A percentile compares a stretch with the other conserved stretches of the same genome.
These are phyloP conservation scores for Ashbya aceris DNA, from an alignment of 1,139 yeast species.

Conservation along the genomic window DNA sequence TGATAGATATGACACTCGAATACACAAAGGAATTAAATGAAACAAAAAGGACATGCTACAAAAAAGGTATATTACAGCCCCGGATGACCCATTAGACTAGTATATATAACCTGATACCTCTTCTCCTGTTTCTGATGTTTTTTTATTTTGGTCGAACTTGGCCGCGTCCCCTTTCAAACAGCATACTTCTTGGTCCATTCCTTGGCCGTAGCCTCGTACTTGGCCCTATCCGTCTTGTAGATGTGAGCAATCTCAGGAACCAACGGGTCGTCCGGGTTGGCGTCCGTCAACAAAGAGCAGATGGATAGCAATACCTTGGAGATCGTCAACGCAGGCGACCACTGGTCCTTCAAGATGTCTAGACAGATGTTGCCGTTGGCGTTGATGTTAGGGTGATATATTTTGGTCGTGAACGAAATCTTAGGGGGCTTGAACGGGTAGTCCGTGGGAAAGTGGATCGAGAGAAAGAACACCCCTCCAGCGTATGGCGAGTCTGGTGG, in stretches of 20 bases:
- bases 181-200: slow-evolving; percentile 99
- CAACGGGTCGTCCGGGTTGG: slow-evolving; percentile 97
- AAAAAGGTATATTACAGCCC: slow-evolving; percentile 1
- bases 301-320: slow-evolving; percentile 83
- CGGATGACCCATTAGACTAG: not conserved
- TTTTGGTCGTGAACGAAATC: slow-evolving; percentile 81
- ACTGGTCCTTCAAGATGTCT: slow-evolving; percentile 78
- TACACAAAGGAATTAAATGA: slow-evolving; percentile 2
- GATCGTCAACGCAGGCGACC: slow-evolving; percentile 87
- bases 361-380: slow-evolving; percentile 81
- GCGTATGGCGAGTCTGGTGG: slow-evolving; percentile 92
- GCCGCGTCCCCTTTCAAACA: slow-evolving; percentile 39
- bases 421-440: slow-evolving; percentile 93
- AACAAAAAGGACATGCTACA: slow-evolving; percentile 4
- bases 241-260: slow-evolving; percentile 98
- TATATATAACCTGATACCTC: not conserved
- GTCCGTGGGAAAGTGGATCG: slow-evolving; percentile 91
- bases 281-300: slow-evolving; percentile 88
- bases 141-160: slow-evolving; percentile 7
- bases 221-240: slow-evolving; percentile 87
- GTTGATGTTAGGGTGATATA: slow-evolving; percentile 87
- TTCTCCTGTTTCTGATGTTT: slow-evolving; percentile 5
- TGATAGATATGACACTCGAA: slow-evolving; percentile 4
- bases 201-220: slow-evolving; percentile 94
- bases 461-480: slow-evolving; percentile 85